These are phyloP conservation scores for Radiomyces spectabilis DNA, from an alignment of 192 early-diverging fungal species.

Conservation along the genomic window DNA sequence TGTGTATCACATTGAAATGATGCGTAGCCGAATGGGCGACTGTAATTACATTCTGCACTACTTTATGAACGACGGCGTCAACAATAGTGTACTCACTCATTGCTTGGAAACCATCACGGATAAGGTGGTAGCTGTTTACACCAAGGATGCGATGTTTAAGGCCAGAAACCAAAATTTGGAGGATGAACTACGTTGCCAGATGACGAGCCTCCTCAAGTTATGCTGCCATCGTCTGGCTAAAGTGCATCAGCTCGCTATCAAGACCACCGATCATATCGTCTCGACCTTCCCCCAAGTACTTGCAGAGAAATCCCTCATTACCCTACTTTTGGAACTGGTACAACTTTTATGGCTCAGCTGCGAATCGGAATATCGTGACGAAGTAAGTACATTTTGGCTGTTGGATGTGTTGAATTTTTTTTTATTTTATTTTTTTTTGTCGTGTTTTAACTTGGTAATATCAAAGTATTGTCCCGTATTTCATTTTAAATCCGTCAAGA, in stretches of 20 bases:
- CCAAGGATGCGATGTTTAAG: constrained; percentile 33
- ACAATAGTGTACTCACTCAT: constrained; percentile 58
- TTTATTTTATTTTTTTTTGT: not conserved
- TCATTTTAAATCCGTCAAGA: constrained; percentile 53
- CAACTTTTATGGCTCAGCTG: constrained; percentile 73
- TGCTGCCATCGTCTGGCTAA: constrained; percentile 61
- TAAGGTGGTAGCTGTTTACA: constrained; percentile 36
- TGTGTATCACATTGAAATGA: constrained; percentile 75
- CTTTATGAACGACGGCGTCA: constrained; percentile 78
- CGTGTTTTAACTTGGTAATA: not conserved
- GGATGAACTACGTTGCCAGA: constrained; percentile 40
- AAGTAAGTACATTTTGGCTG: too few species aligned
- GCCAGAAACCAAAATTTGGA: constrained; percentile 37
- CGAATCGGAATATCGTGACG: constrained; percentile 66
- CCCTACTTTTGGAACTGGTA: constrained; percentile 73
- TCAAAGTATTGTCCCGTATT: constrained; percentile 63
- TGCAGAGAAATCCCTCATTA: constrained; percentile 63
- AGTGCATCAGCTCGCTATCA: constrained; percentile 57
- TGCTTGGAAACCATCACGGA: constrained; percentile 75
- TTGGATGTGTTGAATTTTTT: too few species aligned
- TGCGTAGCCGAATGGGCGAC: constrained; percentile 60
- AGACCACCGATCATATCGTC: constrained; percentile 52
- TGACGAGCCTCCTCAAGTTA: constrained; percentile 54
- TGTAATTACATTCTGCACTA: constrained; percentile 70
- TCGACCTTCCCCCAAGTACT: constrained; percentile 67